Evolutionary conservation across 2,329 filamentous ascomycete species (phyloP).

Genomic region (Venturiaceae sp.): DNA sequence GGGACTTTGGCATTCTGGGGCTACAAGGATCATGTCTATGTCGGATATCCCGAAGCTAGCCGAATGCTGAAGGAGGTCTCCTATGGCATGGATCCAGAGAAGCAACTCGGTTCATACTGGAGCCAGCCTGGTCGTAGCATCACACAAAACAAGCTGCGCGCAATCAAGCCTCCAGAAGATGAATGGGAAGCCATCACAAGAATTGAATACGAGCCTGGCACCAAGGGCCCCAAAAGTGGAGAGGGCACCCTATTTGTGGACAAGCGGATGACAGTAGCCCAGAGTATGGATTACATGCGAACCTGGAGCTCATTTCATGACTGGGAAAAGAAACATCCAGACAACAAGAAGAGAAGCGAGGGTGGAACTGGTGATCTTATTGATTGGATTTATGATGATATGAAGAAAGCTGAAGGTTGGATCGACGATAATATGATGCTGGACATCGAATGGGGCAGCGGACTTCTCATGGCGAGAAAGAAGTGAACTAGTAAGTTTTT

Average conservation of each 20-base stretch:
- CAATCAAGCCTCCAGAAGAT: slow-evolving; percentile 39
- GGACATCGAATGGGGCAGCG: slow-evolving; percentile 52
- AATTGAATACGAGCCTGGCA: slow-evolving; percentile 48
- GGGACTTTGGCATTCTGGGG: slow-evolving; percentile 57
- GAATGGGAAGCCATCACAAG: slow-evolving; percentile 45
- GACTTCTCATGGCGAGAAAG: slow-evolving; percentile 45
- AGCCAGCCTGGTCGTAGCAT: slow-evolving; percentile 49
- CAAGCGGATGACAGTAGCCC: slow-evolving; percentile 44
- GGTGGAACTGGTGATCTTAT: slow-evolving; percentile 52
- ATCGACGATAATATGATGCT: slow-evolving; percentile 39
- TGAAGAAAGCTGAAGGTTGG: slow-evolving; percentile 45
- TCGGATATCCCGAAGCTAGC: slow-evolving; percentile 43
- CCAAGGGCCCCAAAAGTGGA: slow-evolving; percentile 26
- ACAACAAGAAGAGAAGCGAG: slow-evolving; percentile 36
- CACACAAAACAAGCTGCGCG: slow-evolving; percentile 41
- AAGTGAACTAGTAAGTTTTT: background rate
- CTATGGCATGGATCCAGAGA: slow-evolving; percentile 39
- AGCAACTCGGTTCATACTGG: slow-evolving; percentile 49
- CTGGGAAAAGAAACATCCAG: slow-evolving; percentile 49
- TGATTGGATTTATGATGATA: slow-evolving; percentile 52
- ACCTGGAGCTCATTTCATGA: slow-evolving; percentile 51
- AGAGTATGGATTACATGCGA: slow-evolving; percentile 50
- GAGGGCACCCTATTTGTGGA: slow-evolving; percentile 41
- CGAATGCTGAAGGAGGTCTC: slow-evolving; percentile 43
- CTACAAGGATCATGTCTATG: slow-evolving; percentile 54